Conservation (phyloP, 805 yeast species). For the Wickerhamomyces chaumierensis region DNA sequence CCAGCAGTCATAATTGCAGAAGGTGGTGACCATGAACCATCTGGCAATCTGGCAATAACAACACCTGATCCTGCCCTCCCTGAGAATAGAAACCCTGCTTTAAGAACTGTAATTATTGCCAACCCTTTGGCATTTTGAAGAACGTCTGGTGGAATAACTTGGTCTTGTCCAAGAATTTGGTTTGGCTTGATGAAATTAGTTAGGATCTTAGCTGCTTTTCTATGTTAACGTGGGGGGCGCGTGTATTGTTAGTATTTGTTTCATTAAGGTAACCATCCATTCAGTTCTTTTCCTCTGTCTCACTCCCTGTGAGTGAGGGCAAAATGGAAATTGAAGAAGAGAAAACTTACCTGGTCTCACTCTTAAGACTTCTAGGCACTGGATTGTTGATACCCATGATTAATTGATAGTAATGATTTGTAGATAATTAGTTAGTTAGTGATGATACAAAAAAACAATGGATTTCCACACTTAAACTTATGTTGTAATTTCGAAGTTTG, state of each 20-base stretch:
- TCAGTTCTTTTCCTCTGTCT: no score
- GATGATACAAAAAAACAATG: no score
- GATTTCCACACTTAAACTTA: no score
- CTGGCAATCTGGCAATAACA: conserved; percentile 85
- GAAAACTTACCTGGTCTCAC: conserved; percentile 67
- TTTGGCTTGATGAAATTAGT: conserved; percentile 90
- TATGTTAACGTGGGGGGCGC: conserved; percentile 19
- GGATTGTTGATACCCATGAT: conserved; percentile 85
- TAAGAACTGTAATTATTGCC: conserved; percentile 85
- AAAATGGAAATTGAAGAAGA: background rate
- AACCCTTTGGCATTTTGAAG: conserved; percentile 86
- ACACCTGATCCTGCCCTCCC: conserved; percentile 98
- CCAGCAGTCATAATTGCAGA: conserved; percentile 94
- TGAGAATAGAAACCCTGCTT: conserved; percentile 92
- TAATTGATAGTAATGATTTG: background rate
- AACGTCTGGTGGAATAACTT: conserved; percentile 81
- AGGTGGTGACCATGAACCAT: conserved; percentile 97
- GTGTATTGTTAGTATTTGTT: conserved; percentile 6
- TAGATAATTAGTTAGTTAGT: no score
- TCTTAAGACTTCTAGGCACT: conserved; percentile 77
- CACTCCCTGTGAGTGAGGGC: no score
- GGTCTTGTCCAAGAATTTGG: conserved; percentile 80
- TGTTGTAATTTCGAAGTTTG: no score
- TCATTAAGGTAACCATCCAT: background rate
- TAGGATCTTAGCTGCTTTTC: conserved; percentile 88